A percentile compares a stretch with the other conserved stretches of the same genome.
phyloP scores from a whole-genome alignment of 2,329 filamentous ascomycete genomes.

The Neonectria punicea region DNA sequence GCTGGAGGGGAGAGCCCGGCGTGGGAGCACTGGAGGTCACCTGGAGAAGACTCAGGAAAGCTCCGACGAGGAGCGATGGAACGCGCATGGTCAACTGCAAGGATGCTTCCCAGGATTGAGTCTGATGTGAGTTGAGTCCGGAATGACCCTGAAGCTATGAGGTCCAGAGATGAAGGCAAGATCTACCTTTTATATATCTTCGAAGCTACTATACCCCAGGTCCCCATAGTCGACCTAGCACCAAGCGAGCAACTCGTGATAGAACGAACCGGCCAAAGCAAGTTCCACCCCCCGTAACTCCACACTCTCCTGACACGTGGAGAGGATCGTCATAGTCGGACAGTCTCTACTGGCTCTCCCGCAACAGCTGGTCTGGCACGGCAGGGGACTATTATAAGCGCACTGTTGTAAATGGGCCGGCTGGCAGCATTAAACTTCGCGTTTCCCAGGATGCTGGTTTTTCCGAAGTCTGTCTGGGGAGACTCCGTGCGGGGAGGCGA shows the following conservation, averaged over 20 bases:
- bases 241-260: not conserved
- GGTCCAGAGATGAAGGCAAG: not conserved
- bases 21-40: slow-evolving; percentile 8
- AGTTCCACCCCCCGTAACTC: not conserved
- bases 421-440: slow-evolving; percentile 10
- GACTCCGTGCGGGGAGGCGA: not conserved
- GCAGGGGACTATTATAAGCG: slow-evolving; percentile 13
- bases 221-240: not conserved
- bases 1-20: not conserved
- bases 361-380: not conserved
- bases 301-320: not conserved
- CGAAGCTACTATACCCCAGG: not conserved
- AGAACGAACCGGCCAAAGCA: no score
- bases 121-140: not conserved
- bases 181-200: not conserved
- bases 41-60: slow-evolving; percentile 13
- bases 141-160: not conserved
- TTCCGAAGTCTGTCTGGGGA: not conserved
- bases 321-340: not conserved
- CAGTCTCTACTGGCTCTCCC: not conserved
- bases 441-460: not conserved
- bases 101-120: not conserved
- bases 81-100: not conserved
- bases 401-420: slow-evolving; percentile 14
- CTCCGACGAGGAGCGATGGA: slow-evolving; percentile 3